Evolutionary conservation across 495 filamentous ascomycete species (phyloP).

Genomic region (Penicillium herquei): DNA sequence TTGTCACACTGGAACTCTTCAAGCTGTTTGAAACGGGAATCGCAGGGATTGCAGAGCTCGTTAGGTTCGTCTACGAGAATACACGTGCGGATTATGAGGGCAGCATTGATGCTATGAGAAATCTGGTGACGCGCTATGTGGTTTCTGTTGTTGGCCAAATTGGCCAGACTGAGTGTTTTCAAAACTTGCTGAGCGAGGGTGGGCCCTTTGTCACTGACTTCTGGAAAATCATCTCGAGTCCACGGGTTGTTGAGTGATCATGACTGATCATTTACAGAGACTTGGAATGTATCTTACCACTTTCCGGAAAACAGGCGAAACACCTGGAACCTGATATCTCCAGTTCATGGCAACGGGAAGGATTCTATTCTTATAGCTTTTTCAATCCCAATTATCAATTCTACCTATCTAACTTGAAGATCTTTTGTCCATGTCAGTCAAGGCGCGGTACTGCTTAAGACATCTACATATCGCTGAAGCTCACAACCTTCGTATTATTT

Average conservation of each 20-base stretch:
- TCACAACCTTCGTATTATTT: no score
- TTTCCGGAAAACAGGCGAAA: no score
- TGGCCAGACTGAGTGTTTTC: conserved; percentile 17
- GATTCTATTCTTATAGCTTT: no score
- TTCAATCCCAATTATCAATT: no score
- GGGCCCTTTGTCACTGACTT: conserved; percentile 31
- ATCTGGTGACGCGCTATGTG: conserved; percentile 17
- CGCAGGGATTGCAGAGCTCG: conserved; percentile 27
- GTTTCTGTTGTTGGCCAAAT: conserved; percentile 23
- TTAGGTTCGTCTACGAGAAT: conserved; percentile 35
- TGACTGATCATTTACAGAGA: no score
- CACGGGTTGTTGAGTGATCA: not conserved
- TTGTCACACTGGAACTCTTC: conserved; percentile 28
- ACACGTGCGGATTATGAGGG: conserved; percentile 7
- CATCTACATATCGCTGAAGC: no score
- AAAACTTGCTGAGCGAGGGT: conserved; percentile 22
- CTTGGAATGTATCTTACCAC: no score
- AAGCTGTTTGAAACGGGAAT: conserved; percentile 25
- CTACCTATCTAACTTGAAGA: no score
- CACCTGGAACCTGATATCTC: no score
- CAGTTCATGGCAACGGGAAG: no score
- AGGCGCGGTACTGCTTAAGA: no score
- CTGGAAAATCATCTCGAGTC: conserved; percentile 11
- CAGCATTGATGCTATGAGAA: conserved; percentile 10
- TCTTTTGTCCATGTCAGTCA: no score